Base-by-base conservation (phyloP, 768 basidiomycete genomes). In the Lepiota brunneoincarnata region DNA sequence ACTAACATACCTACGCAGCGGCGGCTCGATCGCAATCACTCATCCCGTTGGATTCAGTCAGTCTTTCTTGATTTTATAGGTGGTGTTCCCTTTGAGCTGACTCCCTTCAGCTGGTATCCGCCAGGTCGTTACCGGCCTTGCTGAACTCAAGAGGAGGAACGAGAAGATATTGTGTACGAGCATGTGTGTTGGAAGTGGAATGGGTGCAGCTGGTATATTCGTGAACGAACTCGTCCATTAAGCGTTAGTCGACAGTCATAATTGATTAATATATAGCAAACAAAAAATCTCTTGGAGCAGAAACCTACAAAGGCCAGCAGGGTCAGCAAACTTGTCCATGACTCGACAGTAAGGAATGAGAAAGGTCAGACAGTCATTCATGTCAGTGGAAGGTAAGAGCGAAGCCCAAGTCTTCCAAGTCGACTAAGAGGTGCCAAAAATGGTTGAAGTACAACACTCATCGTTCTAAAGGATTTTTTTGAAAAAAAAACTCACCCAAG, bases 341-440 rank as follows among this genome's bases (percentile, higher is more conserved):
- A 42, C 44, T 21, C 37, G 39, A 49, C 48, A 47, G 40, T 2
- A 47, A 48, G 20, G 42, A 47, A 53, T 31, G 53, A 36, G 56
- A 67, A 73, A 73, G 75, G 72, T 90, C 89, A 90, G 85, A 77
- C 80, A 83, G 78, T 79, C 83, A 83, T 84, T 83, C 67, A 91
- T 90, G 89, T 89, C 89, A 90, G 80, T 83, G 80, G 82, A 72
- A 69, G 79, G 54, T 56, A 71, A 72, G 72, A 61, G 64, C 61
- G 39, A 31, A 55, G 51, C 60, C 64, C 57, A 34, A 57, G 57
- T 58, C 62, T 60, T 62, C 54, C 82, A 83, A 67, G 80, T 91
- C 86, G 84, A 89, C 89, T 91, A 91, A 90, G 89, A 91, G 89
- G 89, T 90, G 87, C 89, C 89, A 91, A 82, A 80, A 81, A 86